Conservation (phyloP, 1,284 basidiomycete genomes). For the Apiotrichum laibachii region DNA sequence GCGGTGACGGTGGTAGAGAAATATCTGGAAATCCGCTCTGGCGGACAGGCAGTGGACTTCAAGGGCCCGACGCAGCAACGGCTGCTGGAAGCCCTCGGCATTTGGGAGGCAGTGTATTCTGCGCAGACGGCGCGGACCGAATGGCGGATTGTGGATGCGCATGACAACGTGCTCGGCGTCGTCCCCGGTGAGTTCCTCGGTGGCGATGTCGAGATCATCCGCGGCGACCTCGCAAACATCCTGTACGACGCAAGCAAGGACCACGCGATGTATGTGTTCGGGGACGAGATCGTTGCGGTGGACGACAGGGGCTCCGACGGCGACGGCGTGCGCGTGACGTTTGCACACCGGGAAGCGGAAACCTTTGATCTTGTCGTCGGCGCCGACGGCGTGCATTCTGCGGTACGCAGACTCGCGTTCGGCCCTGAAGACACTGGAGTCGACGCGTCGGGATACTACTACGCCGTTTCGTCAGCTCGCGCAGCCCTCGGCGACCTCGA, state of each 20-base stretch:
- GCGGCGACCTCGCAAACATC: constrained; percentile 54
- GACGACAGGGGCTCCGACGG: too few species aligned
- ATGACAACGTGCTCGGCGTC: constrained; percentile 50
- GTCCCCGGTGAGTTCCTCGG: constrained; percentile 50
- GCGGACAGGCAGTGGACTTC: too few species aligned
- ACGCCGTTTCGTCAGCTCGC: constrained; percentile 17
- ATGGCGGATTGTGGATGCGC: constrained; percentile 35
- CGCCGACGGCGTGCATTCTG: constrained; percentile 1
- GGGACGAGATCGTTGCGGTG: constrained; percentile 4
- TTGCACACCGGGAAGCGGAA: constrained; percentile 27
- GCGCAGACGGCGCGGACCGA: too few species aligned
- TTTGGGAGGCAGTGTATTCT: too few species aligned
- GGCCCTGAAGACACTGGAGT: constrained; percentile 38
- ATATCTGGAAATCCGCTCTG: constrained; percentile 3
- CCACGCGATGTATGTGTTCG: constrained; percentile 38
- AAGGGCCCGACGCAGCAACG: too few species aligned
- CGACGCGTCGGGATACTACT: constrained; percentile 39
- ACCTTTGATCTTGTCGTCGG: constrained; percentile 11
- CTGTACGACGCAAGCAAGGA: constrained; percentile 37
- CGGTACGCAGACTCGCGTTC: constrained; percentile 3
- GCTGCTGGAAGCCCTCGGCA: too few species aligned
- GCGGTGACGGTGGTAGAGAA: constrained; percentile 47
- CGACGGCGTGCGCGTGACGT: too few species aligned
- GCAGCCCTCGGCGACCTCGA: too few species aligned
- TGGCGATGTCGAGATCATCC: constrained; percentile 33